Percentiles rank a stretch among this genome's conserved stretches.
These are phyloP conservation scores for Serpula lacrymans DNA, from an alignment of 768 basidiomycete genomes.

Conservation along the genomic window DNA sequence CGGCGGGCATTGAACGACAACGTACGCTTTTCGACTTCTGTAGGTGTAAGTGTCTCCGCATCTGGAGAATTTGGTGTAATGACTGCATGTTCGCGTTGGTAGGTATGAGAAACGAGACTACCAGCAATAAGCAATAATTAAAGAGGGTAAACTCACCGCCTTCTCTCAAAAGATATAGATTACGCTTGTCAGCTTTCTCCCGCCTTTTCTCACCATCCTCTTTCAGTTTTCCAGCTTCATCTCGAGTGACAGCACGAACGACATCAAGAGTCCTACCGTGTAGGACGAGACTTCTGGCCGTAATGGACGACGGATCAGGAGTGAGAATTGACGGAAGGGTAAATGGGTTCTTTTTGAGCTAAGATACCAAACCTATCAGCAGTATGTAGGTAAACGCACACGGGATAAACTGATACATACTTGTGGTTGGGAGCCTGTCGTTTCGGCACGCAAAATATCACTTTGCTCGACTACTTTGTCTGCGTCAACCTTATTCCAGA, in stretches of 20 bases:
- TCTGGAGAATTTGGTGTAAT: conserved; percentile 87
- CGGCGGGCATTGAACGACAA: conserved; percentile 83
- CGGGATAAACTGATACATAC: conserved; percentile 24
- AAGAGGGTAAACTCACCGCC: conserved; percentile 60
- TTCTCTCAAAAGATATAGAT: conserved; percentile 93
- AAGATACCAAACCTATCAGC: not conserved
- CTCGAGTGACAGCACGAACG: conserved; percentile 84
- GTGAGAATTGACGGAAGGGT: conserved; percentile 85
- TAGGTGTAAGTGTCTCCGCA: conserved; percentile 61
- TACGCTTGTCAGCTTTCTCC: conserved; percentile 91
- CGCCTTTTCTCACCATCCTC: conserved; percentile 83
- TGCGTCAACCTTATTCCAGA: conserved; percentile 92
- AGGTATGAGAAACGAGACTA: not conserved
- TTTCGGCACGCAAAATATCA: conserved; percentile 64
- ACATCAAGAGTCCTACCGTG: conserved; percentile 94
- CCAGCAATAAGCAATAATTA: not conserved
- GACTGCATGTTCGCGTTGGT: conserved; percentile 63
- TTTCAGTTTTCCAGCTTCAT: conserved; percentile 82
- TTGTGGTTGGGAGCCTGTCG: conserved; percentile 40
- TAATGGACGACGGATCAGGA: conserved; percentile 84
- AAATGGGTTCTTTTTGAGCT: conserved; percentile 83
- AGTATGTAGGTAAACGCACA: not conserved
- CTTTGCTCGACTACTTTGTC: conserved; percentile 82
- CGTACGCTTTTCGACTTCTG: conserved; percentile 84
- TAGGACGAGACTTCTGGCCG: conserved; percentile 80